Evolutionary conservation across 2,329 filamentous ascomycete genomes (phyloP).

Genomic region (Fusarium algeriense): DNA sequence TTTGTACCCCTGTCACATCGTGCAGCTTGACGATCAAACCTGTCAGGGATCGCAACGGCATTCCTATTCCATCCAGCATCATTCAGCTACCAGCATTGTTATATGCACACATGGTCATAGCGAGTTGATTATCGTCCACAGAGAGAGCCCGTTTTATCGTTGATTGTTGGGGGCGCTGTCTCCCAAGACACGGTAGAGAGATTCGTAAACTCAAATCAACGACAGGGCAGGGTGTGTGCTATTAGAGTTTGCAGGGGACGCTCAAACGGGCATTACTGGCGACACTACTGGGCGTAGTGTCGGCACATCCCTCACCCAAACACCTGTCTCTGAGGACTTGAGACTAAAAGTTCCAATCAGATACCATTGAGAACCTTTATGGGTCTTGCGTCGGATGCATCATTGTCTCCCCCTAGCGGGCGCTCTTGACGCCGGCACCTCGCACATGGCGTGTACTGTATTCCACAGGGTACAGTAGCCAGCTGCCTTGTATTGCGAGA

Average conservation of each 20-base stretch:
- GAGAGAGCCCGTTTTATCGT: background rate
- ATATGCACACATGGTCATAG: slow-evolving; percentile 8
- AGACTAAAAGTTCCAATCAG: slow-evolving; percentile 18
- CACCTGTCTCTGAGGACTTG: slow-evolving; percentile 12
- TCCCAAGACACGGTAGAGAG: background rate
- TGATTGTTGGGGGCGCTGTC: background rate
- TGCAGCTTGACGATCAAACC: slow-evolving; percentile 13
- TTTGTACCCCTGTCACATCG: slow-evolving; percentile 18
- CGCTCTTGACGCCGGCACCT: slow-evolving; percentile 9
- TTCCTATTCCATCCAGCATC: background rate
- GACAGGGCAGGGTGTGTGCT: background rate
- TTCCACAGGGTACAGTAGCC: background rate
- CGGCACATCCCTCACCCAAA: slow-evolving; percentile 30
- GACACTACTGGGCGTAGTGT: slow-evolving; percentile 11
- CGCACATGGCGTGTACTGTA: background rate
- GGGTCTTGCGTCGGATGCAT: slow-evolving; percentile 27
- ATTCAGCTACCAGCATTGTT: background rate
- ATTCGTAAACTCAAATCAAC: slow-evolving; percentile 1
- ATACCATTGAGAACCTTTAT: slow-evolving; percentile 12
- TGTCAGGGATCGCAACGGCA: background rate
- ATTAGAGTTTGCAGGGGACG: slow-evolving; percentile 20
- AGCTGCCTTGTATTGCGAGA: background rate
- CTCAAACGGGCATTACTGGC: background rate
- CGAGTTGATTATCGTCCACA: background rate
- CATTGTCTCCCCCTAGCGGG: slow-evolving; percentile 34